Evolutionary conservation across 495 filamentous ascomycete genomes (phyloP), one percentile per base, ranked within the genome.

Genomic region (Thozetella sp.): DNA sequence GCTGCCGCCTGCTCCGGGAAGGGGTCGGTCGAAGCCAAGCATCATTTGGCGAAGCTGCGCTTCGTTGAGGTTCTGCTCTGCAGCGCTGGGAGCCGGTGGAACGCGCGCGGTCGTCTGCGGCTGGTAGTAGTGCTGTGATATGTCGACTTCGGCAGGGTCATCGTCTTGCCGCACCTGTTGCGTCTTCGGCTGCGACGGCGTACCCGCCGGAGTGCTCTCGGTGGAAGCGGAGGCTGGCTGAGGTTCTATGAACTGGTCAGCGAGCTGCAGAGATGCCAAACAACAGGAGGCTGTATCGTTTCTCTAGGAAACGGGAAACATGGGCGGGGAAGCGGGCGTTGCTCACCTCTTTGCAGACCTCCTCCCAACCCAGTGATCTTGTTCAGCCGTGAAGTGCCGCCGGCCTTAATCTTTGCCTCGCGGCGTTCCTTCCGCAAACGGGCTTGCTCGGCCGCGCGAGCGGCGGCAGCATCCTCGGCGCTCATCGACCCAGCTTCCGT

Each of bases 391-490:
- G 87, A 83, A 30, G 86, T 85, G 37, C 92, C 95, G 53, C 89
- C 90, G 57, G 89, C 90, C 64, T 85, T 88, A 74, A 97, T 89
- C 77, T 96, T 97, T 25, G 93, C 92, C 74, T 96, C 91, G 22
- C 93, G 86, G 37, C 92, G 88, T 72, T 97, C 93, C 62, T 95
- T 93, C 62, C 94, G 92, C 37, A 93, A 81, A 20, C 93, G 90
- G 24, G 91, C 90, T 70, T 94, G 88, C 62, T 90, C 84, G 11
- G 87, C 83, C 51, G 90, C 88, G 10, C 87, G 90, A 30, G 89
- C 88, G 53, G 88, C 69, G 0, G 78, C 78, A 1, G 75, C 70
- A 22, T 75, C 77, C 51, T 79, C 75, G n/a, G 67, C 57, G 17
- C 25, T 55, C n/a, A 53, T 20, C 15, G 66, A 22, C 1, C 59